Conservation (phyloP, 106 monocot species). For the Dendrobium huoshanense region DNA sequence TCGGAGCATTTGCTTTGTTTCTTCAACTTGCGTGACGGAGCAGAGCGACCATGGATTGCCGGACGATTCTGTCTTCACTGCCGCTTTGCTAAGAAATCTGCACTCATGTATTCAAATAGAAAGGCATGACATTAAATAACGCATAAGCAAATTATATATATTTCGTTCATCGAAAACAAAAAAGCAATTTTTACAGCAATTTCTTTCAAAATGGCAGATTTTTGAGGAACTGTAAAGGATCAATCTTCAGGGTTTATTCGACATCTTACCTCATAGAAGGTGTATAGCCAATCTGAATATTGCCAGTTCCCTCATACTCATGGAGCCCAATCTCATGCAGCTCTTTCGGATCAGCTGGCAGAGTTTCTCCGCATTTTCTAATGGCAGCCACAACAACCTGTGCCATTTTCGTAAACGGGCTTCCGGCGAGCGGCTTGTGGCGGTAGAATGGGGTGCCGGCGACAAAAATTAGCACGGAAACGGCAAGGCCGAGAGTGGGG, state of each 20-base stretch:
- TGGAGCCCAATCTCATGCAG: slow-evolving; percentile 11
- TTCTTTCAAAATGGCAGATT: background rate
- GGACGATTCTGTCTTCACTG: slow-evolving; percentile 17
- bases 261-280: slow-evolving; percentile 17
- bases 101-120: background rate
- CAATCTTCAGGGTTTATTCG: background rate
- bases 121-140: background rate
- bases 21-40: slow-evolving; percentile 51
- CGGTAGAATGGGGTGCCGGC: slow-evolving; percentile 47
- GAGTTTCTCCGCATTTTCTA: slow-evolving; percentile 19
- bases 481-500: slow-evolving; percentile 29
- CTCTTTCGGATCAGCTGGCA: slow-evolving; percentile 40
- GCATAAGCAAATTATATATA: too few species aligned
- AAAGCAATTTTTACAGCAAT: too few species aligned
- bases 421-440: slow-evolving; percentile 40
- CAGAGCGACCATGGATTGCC: slow-evolving; percentile 27
- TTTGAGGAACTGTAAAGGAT: too few species aligned
- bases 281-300: slow-evolving; percentile 26
- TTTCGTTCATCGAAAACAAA: too few species aligned
- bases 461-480: slow-evolving; percentile 34
- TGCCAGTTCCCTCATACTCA: slow-evolving; percentile 12
- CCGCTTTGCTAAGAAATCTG: slow-evolving; percentile 59
- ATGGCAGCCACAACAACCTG: slow-evolving; percentile 30
- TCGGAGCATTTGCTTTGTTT: slow-evolving; percentile 57
- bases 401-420: slow-evolving; percentile 44